Evolutionary conservation across 2,329 filamentous ascomycete genomes (phyloP), one percentile per base, ranked within the genome.

Genomic region (Beauveria sp.): DNA sequence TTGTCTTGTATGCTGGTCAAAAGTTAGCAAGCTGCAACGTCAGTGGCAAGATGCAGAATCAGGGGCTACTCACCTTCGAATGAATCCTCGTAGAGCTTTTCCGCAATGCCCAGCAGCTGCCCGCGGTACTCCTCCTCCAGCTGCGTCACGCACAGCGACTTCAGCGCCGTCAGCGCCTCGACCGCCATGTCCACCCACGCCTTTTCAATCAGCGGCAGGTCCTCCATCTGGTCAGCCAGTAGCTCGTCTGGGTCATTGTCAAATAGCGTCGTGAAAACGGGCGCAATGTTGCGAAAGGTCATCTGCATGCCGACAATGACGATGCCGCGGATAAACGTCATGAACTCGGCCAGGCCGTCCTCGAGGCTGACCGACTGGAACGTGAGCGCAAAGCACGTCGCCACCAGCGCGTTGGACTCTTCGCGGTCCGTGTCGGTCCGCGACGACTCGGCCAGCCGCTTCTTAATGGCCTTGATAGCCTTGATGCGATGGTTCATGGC

Each of bases 401-500:
- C 83, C 56, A 86, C 73, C 48, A 86, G 75, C 7, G 83, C 83
- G 66, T 86, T 85, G 55, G 80, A 79, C 66, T 85, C 81, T 61
- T 83, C 81, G 54, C 77, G 76, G 1, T 73, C 73, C 5, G 75
- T 75, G 34, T 71, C 72, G 5, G 71, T 68, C 66, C 74, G 73
- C 22, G 79, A 68, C 4, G 74, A 72, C 52, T 77, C 74, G 12
- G 74, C 69, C 2, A 87, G 71, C 0, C 79, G 77, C 64, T 79
- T 79, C 69, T 86, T 85, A 66, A 87, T 82, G 6, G 83, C 79
- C 62, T 80, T 80, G 66, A 89, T 83, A 6, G 87, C 86, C 62
- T 87, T 83, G 57, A 88, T 74, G 22, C 87, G 84, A 70, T 90
- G 87, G 41, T 76, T 76, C 73, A 89, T 83, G 47, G 86, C 86